phyloP scores from a whole-genome alignment of 1,139 yeast genomes.

The Pichia norvegensis region DNA sequence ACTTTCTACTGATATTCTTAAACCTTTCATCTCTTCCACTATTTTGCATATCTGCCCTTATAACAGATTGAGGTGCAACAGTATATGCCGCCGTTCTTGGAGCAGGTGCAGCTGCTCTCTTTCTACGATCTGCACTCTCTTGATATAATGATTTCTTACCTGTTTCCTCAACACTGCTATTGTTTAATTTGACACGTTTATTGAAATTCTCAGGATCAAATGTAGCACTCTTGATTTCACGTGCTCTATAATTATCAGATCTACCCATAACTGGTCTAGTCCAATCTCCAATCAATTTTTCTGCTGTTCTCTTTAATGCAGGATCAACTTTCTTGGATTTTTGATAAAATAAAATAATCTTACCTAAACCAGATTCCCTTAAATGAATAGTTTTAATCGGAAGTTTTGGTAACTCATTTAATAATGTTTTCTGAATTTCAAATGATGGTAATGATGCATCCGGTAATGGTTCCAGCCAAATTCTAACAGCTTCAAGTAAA shows the following conservation, averaged over 20 bases:
- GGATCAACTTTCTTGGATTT: slow-evolving; percentile 86
- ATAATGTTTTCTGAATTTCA: slow-evolving; percentile 86
- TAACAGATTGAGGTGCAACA: slow-evolving; percentile 76
- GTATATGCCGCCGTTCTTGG: slow-evolving; percentile 84
- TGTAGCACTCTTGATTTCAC: slow-evolving; percentile 60
- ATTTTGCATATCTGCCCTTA: slow-evolving; percentile 28
- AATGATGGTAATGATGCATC: slow-evolving; percentile 96
- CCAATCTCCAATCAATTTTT: slow-evolving; percentile 91
- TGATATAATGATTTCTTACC: slow-evolving; percentile 62
- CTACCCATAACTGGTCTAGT: slow-evolving; percentile 96
- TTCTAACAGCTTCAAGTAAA: slow-evolving; percentile 83
- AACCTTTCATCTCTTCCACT: slow-evolving; percentile 62
- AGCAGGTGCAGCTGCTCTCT: slow-evolving; percentile 90
- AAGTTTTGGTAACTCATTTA: slow-evolving; percentile 61
- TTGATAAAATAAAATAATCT: slow-evolving; percentile 89
- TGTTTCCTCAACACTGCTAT: slow-evolving; percentile 18
- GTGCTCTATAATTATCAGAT: slow-evolving; percentile 89
- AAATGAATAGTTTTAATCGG: slow-evolving; percentile 95
- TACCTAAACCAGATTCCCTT: slow-evolving; percentile 90
- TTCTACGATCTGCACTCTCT: slow-evolving; percentile 85
- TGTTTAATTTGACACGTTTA: slow-evolving; percentile 31
- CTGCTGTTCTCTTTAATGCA: slow-evolving; percentile 78
- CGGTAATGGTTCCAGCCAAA: slow-evolving; percentile 97
- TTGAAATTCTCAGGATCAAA: slow-evolving; percentile 57
- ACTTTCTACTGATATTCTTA: slow-evolving; percentile 57